Evolutionary conservation across 2,329 filamentous ascomycete species (phyloP), one percentile per base, ranked within the genome.

Genomic region (Phoma sp.): DNA sequence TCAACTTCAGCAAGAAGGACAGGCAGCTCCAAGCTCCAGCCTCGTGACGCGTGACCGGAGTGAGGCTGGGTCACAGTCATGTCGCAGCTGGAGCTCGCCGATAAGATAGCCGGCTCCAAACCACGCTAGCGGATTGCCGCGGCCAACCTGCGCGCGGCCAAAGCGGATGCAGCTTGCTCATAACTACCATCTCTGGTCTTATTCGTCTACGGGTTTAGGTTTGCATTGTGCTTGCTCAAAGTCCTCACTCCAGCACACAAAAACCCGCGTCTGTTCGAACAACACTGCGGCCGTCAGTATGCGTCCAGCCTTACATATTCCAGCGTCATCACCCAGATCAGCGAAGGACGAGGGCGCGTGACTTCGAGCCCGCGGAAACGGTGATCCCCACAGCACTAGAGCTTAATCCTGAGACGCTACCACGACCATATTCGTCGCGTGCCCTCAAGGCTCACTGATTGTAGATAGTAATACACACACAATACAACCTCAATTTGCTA

Each of bases 11-110:
- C 18, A 24, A 43, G 29, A 45, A 55, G 52, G 43, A 55, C 58
- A 66, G 57, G 57, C 58, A 66, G 64, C 66, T 66, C 47, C 39
- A 51, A 63, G 55, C 55, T 61, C 59, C 55, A 59, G 52, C 59
- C 65, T 43, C 62, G 64, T 67, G 65, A 65, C 57, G 57, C 58
- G 61, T 63, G 59, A 65, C 54, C 55, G 18, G 56, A 61, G 58
- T 71, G 64, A 68, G 68, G 66, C 65, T 70, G 65, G 32, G 58
- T 62, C 64, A 50, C 42, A 11, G 58, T 62, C 64, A 50, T 47
- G 52, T 50, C 41, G 46, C 52, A 50, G 46, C 51, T 49, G 29
- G 59, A 60, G 48, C 57, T 65, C 52, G 54, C 60, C 60, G 64
- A 66, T 68, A 67, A 66, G 64, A 62, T 57, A 58, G 30, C 37